Evolutionary conservation across 352 stramenopile species (phyloP).

Genomic region (Globisporangium yorkense): DNA sequence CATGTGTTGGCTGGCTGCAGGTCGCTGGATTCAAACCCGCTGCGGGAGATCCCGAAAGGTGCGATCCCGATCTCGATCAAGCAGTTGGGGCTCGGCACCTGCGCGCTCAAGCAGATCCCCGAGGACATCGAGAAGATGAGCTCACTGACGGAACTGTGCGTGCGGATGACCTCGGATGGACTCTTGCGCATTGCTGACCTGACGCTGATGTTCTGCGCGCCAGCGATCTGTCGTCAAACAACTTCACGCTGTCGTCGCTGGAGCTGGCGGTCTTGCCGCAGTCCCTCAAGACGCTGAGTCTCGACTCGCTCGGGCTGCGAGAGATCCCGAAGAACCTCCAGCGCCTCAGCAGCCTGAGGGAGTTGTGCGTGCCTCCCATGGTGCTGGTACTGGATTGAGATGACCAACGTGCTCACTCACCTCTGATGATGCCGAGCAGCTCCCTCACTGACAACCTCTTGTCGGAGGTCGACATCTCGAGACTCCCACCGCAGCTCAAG

Average conservation of each 20-base stretch:
- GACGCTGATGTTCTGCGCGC: too few species aligned
- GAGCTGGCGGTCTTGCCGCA: neutral
- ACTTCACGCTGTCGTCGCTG: too few species aligned
- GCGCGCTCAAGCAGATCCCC: slow-evolving; percentile 1
- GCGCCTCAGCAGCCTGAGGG: neutral
- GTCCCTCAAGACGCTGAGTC: neutral
- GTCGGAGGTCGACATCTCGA: neutral
- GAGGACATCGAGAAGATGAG: slow-evolving; percentile 1
- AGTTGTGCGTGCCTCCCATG: neutral
- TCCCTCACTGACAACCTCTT: slow-evolving; percentile 3
- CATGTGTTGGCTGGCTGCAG: neutral
- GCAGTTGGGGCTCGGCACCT: neutral
- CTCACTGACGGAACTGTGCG: neutral
- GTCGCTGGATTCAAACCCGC: neutral
- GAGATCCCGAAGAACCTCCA: slow-evolving; percentile 4
- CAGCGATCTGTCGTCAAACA: too few species aligned
- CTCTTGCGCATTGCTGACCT: too few species aligned
- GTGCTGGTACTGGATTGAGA: too few species aligned
- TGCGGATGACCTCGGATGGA: too few species aligned
- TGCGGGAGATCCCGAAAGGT: neutral
- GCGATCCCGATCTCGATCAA: slow-evolving; percentile 1
- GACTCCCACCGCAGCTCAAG: neutral
- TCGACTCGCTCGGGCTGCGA: slow-evolving; percentile 1
- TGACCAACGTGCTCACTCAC: too few species aligned
- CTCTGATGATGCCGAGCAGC: neutral